A percentile compares a stretch with the other conserved stretches of the same genome.
Evolutionary conservation across 768 basidiomycete genomes (phyloP).

Genomic region (Tricholoma sp.): DNA sequence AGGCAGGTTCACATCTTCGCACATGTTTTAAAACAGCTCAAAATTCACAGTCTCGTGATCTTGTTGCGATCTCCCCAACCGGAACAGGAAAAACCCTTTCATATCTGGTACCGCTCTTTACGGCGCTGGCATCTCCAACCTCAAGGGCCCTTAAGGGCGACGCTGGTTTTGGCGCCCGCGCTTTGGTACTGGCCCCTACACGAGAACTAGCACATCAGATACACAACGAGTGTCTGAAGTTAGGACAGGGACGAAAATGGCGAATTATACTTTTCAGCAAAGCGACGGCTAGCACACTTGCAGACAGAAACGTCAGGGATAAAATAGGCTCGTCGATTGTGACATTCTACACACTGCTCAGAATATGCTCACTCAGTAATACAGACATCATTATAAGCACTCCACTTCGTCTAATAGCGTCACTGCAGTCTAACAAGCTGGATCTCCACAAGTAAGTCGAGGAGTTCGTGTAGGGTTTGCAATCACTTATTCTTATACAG

Average conservation of each 20-base stretch:
- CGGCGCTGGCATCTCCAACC: constrained; percentile 49
- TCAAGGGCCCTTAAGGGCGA: constrained; percentile 41
- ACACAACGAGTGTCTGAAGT: constrained; percentile 80
- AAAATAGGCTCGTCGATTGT: constrained; percentile 62
- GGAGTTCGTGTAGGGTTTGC: constrained; percentile 1
- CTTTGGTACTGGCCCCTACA: constrained; percentile 85
- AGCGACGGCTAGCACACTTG: constrained; percentile 78
- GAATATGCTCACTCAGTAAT: constrained; percentile 5
- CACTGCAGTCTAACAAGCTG: constrained; percentile 63
- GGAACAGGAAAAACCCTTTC: constrained; percentile 96
- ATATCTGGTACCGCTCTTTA: constrained; percentile 81
- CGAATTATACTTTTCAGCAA: constrained; percentile 79
- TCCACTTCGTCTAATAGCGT: constrained; percentile 80
- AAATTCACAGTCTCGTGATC: constrained; percentile 60
- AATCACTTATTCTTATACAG: constrained; percentile 33
- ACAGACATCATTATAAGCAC: constrained; percentile 90
- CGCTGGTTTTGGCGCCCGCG: constrained; percentile 58
- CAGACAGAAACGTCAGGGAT: constrained; percentile 64
- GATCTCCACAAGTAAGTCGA: constrained; percentile 65
- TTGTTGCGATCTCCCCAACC: constrained; percentile 94
- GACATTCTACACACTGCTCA: constrained; percentile 3
- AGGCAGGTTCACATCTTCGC: constrained; percentile 14
- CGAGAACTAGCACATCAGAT: constrained; percentile 97
- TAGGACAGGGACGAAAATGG: constrained; percentile 82
- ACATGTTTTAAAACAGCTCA: constrained; percentile 3